Conservation (phyloP, 2,329 filamentous ascomycete genomes). For the Botrytis fragariae region DNA sequence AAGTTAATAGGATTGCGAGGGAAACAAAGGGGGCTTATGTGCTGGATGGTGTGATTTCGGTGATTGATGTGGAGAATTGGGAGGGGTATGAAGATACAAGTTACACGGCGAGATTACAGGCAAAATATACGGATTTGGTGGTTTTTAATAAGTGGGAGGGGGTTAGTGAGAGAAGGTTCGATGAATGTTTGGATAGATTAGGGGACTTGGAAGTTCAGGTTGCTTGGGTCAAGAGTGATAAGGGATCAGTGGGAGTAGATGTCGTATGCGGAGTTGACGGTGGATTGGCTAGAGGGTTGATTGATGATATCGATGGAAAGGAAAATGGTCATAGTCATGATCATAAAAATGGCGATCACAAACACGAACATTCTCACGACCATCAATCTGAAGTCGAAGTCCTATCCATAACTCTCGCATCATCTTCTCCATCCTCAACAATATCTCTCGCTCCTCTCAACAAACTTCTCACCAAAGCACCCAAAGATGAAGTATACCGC, state of each 20-base stretch:
- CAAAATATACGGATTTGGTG: conserved; percentile 68
- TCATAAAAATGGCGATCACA: conserved; percentile 41
- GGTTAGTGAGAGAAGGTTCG: conserved; percentile 58
- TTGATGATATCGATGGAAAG: conserved; percentile 38
- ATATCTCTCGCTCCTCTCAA: conserved; percentile 8
- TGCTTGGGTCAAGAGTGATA: conserved; percentile 81
- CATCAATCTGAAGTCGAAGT: conserved; percentile 90
- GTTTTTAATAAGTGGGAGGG: conserved; percentile 73
- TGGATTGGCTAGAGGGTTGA: conserved; percentile 62
- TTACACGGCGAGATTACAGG: conserved; percentile 70
- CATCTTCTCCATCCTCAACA: background rate
- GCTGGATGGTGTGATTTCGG: conserved; percentile 67
- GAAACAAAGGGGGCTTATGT: conserved; percentile 56
- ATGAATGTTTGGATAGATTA: conserved; percentile 63
- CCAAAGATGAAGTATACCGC: conserved; percentile 92
- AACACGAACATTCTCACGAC: conserved; percentile 43
- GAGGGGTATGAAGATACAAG: conserved; percentile 69
- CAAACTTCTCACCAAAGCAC: conserved; percentile 64
- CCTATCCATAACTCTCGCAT: conserved; percentile 67
- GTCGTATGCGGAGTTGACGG: conserved; percentile 87
- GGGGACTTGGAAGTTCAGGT: conserved; percentile 63
- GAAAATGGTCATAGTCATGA: conserved; percentile 43
- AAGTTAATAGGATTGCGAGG: conserved; percentile 61
- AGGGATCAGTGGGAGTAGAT: conserved; percentile 73
- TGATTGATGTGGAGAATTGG: conserved; percentile 77